These are phyloP conservation scores for Cyclotella cryptica DNA, from an alignment of 108 stramenopile species.

Conservation along the genomic window DNA sequence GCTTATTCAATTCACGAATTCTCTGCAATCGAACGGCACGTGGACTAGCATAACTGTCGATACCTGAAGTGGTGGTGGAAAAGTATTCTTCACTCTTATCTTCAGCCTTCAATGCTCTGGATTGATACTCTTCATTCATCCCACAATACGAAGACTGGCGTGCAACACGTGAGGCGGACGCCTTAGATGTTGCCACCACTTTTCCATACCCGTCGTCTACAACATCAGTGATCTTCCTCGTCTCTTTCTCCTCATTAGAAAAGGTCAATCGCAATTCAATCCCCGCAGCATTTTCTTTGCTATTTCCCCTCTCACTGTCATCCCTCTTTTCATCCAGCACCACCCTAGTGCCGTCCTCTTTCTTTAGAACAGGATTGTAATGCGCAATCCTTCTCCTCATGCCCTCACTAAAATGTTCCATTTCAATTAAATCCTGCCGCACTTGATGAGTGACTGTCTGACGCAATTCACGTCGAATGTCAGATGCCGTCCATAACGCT, in stretches of 20 bases:
- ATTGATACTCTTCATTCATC: conserved; percentile 17
- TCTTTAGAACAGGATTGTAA: conserved; percentile 7
- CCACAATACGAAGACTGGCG: conserved; percentile 9
- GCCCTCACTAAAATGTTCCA: conserved; percentile 1
- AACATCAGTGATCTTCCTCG: not conserved
- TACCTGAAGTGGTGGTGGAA: not conserved
- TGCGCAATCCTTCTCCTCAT: conserved; percentile 17
- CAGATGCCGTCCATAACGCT: not conserved
- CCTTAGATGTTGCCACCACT: not conserved
- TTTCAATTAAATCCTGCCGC: not conserved
- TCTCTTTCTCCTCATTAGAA: conserved; percentile 10
- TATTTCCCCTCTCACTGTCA: not conserved
- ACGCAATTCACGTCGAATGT: conserved; percentile 12
- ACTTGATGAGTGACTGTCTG: not conserved
- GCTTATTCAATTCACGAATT: conserved; percentile 22
- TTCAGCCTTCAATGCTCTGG: not conserved
- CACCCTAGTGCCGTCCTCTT: conserved; percentile 5
- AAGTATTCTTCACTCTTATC: not conserved
- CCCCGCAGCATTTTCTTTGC: not conserved
- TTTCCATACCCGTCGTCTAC: conserved; percentile 7
- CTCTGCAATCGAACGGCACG: conserved; percentile 1
- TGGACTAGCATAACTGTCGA: not conserved
- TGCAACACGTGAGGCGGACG: too few relatives aligned
- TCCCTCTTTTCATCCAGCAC: not conserved
- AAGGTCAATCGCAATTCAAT: conserved; percentile 10